Evolutionary conservation across 1,284 basidiomycete species (phyloP).

Genomic region (Irpex lacteus): DNA sequence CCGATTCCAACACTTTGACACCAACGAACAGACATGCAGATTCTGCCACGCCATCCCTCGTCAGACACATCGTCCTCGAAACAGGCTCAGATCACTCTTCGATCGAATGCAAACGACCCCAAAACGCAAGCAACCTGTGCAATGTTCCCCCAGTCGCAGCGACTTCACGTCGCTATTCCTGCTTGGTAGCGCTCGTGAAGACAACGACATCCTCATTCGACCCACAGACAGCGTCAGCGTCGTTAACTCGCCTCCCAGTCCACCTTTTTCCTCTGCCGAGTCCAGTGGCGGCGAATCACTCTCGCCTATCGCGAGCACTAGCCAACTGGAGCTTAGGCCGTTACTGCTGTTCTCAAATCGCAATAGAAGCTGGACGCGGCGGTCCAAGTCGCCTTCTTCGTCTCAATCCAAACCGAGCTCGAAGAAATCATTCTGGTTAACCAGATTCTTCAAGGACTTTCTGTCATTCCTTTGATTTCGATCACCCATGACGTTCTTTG

Average conservation of each 20-base stretch:
- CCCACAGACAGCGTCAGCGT: neutral
- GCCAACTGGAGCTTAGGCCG: neutral
- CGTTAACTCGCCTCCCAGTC: neutral
- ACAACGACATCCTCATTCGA: neutral
- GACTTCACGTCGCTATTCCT: neutral
- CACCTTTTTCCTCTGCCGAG: neutral
- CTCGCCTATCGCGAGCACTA: neutral
- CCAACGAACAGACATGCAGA: neutral
- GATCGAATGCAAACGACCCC: neutral
- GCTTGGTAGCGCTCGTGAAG: neutral
- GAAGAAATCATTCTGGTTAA: neutral
- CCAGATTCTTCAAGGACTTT: neutral
- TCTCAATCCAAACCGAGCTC: neutral
- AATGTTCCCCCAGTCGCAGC: neutral
- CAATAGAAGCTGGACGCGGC: neutral
- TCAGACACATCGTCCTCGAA: too few relatives aligned
- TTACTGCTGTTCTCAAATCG: neutral
- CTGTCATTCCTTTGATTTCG: neutral
- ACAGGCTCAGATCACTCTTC: too few relatives aligned
- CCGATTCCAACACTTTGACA: neutral
- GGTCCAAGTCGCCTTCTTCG: neutral
- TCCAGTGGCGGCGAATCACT: neutral
- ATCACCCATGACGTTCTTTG: neutral
- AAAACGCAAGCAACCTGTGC: too few relatives aligned
- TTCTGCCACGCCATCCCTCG: neutral